Evolutionary conservation across 495 filamentous ascomycete species (phyloP), one percentile per base, ranked within the genome.

Genomic region (Ramalina intermedia): DNA sequence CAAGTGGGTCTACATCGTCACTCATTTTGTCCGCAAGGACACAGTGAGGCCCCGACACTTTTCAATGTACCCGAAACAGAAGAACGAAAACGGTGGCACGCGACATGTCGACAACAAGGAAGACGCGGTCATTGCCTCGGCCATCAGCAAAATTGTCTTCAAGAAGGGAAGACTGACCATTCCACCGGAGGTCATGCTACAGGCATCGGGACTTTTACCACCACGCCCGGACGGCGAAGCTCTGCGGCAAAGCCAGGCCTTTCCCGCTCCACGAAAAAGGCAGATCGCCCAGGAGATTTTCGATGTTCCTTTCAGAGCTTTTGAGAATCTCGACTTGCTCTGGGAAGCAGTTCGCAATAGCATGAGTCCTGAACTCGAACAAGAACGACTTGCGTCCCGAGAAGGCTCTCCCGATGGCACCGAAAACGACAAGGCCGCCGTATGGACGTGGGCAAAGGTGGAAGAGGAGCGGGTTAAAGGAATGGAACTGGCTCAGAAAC

Each of bases 111-210:
- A 50, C 11, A 50, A 47, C 20, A 37, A 18, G n/a, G 51, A 53
- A 37, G 51, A 53, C 29, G 51, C 67, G 23, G 69, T 95, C 26
- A 76, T 82, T 52, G 88, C 88, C 1, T 82, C 79, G 2, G 81
- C 78, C 6, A 51, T 95, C 8, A 82, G 77, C 58, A 89, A 90
- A 68, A 93, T 90, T 61, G 88, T 93, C 1, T 82, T 90, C 56
- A 95, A 95, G 68, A 77, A 84, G 60, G 88, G 87, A 0, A 69
- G 90, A n/a, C 65, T 90, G 53, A 96, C 89, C 6, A 74, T 95
- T 7, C 75, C 84, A 39, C 87, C 89, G 12, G 86, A 89, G 61
- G 67, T 84, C 37, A 72, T 89, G 24, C 67, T 95, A 16, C 66
- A 75, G 47, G 73, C 80, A 36, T 78, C 75, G 38, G 80, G 79